These are phyloP conservation scores for Fraxinus baroniana DNA, from an alignment of 305 asterid genomes.

Conservation along the genomic window DNA sequence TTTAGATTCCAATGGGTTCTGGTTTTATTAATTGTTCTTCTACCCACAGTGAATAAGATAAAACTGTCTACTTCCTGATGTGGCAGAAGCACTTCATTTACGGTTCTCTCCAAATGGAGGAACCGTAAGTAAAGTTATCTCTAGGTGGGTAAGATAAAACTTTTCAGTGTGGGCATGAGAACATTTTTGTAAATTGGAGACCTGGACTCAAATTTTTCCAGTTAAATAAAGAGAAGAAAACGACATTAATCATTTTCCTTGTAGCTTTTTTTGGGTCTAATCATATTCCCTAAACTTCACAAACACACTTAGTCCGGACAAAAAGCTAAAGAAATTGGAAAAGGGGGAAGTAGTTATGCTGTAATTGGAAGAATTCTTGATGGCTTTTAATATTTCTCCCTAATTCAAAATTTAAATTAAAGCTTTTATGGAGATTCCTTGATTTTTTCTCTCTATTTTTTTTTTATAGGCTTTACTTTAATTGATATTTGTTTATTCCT, in stretches of 20 bases:
- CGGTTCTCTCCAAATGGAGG: too few species aligned
- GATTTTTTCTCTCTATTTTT: not conserved
- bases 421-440: not conserved
- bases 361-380: not conserved
- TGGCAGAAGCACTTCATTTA: not conserved
- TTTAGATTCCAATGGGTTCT: not conserved
- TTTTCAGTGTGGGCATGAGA: not conserved
- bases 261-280: conserved; percentile 16
- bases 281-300: conserved; percentile 29
- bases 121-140: too few species aligned
- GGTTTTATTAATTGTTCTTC: not conserved
- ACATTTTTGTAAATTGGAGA: not conserved
- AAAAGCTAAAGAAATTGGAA: conserved; percentile 23
- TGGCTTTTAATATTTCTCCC: not conserved
- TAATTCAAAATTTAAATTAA: not conserved
- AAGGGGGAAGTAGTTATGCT: not conserved
- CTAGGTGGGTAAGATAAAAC: not conserved
- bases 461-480: not conserved
- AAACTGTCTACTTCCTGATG: not conserved
- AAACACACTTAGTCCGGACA: conserved; percentile 34
- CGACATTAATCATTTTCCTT: conserved; percentile 23
- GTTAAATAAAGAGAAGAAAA: not conserved
- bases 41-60: not conserved
- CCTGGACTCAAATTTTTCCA: not conserved
- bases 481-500: not conserved